Base-by-base conservation (phyloP, 441 rosid species). In the Eruca vesicaria region DNA sequence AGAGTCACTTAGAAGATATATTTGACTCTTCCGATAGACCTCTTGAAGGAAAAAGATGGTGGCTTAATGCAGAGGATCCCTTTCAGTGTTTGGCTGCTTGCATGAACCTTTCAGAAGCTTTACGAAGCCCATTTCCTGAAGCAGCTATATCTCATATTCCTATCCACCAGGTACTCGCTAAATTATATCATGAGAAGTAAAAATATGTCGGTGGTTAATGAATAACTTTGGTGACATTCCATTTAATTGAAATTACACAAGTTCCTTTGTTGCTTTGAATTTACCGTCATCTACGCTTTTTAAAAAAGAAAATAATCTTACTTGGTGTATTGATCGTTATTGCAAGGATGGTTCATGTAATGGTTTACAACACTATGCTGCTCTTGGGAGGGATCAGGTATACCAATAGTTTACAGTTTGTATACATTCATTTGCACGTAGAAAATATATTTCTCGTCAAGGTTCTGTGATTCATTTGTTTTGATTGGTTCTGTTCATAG, bases 361-460 rank as follows among this genome's bases (percentile, higher is more conserved):
- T 83, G 99, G 99, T 66, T 84, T 96, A 75, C 99, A 96, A 82
- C 99, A 96, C 73, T 96, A 96, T 84, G 99, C 99, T 78, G 99
- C 99, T 33, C 85, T 94, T 68, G 98, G 99, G 75, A 92, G 98
- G 80, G 98, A 96, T 83, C 84, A 85, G 98, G 99, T 96, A 88
- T 81, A 59, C 57, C 28, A 4, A 35, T 67, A 73, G 65, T 72
- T 73, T 58, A 43, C 63, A 56, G 41, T 64, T 45, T 35, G 6
- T 57, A 9, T 71, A 29, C 55, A 18, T 65, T 8, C 48, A 48
- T 59, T 35, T 0, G 0, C 7, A 20, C 41, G n/a, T 55, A 59
- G 50, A 16, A 38, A 36, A 9, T 50, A 36, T 52, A 12, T 35
- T 23, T 31, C 23, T 61, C 32, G 33, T 23, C 14, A 29, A 73